Evolutionary conservation across 176 grass and related monocot genomes (phyloP), one percentile per base, ranked within the genome.

Genomic region (Tuctoria greenei): DNA sequence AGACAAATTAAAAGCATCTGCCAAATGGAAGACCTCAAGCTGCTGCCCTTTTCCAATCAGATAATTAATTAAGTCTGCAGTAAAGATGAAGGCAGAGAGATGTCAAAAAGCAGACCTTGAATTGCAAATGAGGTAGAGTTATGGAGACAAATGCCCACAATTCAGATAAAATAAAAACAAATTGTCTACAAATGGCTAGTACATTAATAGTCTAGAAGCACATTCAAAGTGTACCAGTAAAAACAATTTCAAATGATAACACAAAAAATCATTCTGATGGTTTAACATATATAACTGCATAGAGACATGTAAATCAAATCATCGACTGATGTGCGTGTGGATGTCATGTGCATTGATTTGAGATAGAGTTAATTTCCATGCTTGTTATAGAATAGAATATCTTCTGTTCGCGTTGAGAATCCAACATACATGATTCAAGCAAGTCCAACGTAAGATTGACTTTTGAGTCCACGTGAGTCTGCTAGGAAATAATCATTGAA

Each of bases 31-130:
- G 50, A 28, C 75, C 8, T 75, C 54, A 0, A 86, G 50, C 3
- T 86, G 50, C 43, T 64, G 52, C n/a, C 76, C 84, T 73, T 83
- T 83, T 78, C 50, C 37, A 61, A 83, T 80, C 79, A 90, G 28
- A 71, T 90, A 80, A 44, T 83, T 64, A 76, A 90, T 86, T 71
- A 90, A 64, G 47, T 86, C 88, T 85, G 62, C 73, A 84, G 27
- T 67, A 66, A 74, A 69, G 36, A 79, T 60, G 73, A 24, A 69
- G 16, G 66, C 10, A 67, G 4, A 54, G 38, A 85, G 47, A 59
- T 3, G 36, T 79, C 47, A 85, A 66, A 27, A 50, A 69, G 18
- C 40, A 79, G n/a, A 66, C 20, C n/a, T 79, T 73, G 28, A 39
- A 49, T 39, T 43, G 17, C 15, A 49, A 56, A 67, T 31, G 28